Percentiles rank a stretch among this genome's conserved stretches.
phyloP scores from a whole-genome alignment of 1,284 basidiomycete species.

The Phlebopus sp. region DNA sequence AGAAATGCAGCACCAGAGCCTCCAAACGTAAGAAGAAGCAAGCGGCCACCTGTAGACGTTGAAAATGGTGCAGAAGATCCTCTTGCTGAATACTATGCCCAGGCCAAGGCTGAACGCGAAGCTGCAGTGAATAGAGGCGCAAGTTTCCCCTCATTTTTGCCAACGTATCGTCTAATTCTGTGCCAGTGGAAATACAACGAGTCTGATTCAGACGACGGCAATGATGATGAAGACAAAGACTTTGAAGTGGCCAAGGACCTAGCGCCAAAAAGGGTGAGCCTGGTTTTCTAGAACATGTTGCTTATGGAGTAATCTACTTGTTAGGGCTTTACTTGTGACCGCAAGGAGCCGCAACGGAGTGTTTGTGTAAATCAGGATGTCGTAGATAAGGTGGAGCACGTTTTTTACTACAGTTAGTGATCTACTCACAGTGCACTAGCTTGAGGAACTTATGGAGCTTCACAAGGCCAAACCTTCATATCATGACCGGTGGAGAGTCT shows the following conservation, averaged over 20 bases:
- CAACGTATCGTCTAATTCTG: not conserved
- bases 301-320: not conserved
- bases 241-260: slow-evolving; percentile 1
- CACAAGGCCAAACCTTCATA: slow-evolving; percentile 54
- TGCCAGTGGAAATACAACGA: slow-evolving; percentile 22
- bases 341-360: slow-evolving; percentile 33
- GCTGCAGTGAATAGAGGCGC: slow-evolving; percentile 31
- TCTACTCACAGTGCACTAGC: slow-evolving; percentile 36
- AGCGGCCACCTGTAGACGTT: not conserved
- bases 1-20: slow-evolving; percentile 1
- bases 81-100: slow-evolving; percentile 58
- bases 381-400: slow-evolving; percentile 53
- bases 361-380: slow-evolving; percentile 61
- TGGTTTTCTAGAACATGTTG: not conserved
- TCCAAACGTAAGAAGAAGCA: slow-evolving; percentile 5
- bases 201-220: slow-evolving; percentile 26
- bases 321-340: slow-evolving; percentile 63
- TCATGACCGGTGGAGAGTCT: slow-evolving; percentile 62
- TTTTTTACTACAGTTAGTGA: not conserved
- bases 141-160: not conserved
- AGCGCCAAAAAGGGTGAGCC: slow-evolving; percentile 15
- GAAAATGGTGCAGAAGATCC: slow-evolving; percentile 44
- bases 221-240: slow-evolving; percentile 15
- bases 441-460: slow-evolving; percentile 58
- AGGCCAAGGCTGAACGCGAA: slow-evolving; percentile 49